Conservation (phyloP, 257 asterid species). For the Salvia rosmarinus region DNA sequence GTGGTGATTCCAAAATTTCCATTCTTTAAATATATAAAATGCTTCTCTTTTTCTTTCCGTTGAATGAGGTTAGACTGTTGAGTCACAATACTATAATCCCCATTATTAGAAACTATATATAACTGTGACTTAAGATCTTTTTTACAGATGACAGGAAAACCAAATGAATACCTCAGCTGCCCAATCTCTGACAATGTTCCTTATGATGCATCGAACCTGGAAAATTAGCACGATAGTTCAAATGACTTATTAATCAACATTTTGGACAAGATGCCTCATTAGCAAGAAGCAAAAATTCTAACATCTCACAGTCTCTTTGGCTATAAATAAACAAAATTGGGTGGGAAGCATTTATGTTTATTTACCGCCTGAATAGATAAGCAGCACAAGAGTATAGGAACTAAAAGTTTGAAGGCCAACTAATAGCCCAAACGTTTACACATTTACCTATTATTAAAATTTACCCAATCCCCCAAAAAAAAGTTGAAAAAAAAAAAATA, state of each 20-base stretch:
- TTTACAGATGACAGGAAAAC: slow-evolving; percentile 30
- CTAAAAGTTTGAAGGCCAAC: neutral
- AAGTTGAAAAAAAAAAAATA: neutral
- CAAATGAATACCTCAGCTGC: slow-evolving; percentile 73
- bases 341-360: slow-evolving; percentile 7
- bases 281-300: slow-evolving; percentile 12
- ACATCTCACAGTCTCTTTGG: neutral
- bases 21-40: slow-evolving; percentile 7
- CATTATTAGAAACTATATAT: neutral
- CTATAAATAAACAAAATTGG: slow-evolving; percentile 8
- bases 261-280: neutral
- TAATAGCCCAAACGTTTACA: no score
- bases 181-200: slow-evolving; percentile 98
- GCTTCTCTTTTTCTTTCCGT: slow-evolving; percentile 6
- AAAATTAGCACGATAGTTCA: slow-evolving; percentile 14
- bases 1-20: neutral
- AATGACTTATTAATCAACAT: slow-evolving; percentile 6
- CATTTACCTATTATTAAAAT: neutral
- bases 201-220: slow-evolving; percentile 93
- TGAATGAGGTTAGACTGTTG: slow-evolving; percentile 5
- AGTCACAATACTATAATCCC: neutral
- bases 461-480: neutral
- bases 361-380: neutral
- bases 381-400: slow-evolving; percentile 13
- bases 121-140: slow-evolving; percentile 18